Evolutionary conservation across 768 basidiomycete species (phyloP).

Genomic region (Collybiopsis confluens): DNA sequence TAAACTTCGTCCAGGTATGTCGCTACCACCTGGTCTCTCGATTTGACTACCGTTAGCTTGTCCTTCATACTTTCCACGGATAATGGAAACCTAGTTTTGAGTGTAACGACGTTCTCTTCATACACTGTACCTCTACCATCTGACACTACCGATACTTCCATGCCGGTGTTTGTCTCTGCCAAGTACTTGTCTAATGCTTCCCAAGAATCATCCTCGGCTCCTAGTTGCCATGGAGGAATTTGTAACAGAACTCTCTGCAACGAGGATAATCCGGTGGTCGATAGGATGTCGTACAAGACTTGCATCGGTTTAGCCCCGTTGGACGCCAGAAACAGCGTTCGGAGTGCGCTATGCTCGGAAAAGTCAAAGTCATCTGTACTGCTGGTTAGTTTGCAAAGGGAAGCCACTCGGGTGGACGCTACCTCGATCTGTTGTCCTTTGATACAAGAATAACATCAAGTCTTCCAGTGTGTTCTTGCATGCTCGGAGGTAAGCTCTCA

Average conservation of each 20-base stretch:
- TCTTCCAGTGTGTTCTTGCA: neutral
- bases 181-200: neutral
- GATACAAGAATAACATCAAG: constrained; percentile 1
- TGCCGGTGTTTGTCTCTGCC: too few relatives aligned
- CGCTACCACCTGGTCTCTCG: neutral
- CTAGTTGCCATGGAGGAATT: neutral
- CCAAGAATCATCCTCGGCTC: neutral
- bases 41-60: neutral
- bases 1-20: neutral
- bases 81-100: neutral
- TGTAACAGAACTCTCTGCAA: neutral
- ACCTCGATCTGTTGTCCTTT: neutral
- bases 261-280: neutral
- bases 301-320: constrained; percentile 1
- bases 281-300: neutral
- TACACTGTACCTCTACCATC: neutral
- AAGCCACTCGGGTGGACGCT: too few relatives aligned
- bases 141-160: neutral
- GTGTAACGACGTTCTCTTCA: neutral
- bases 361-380: neutral
- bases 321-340: neutral
- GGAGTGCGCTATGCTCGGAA: neutral
- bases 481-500: constrained; percentile 1
- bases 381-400: too few relatives aligned
- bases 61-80: neutral